Percentiles rank a stretch among this genome's conserved stretches.
Conservation (phyloP, 2,329 filamentous ascomycete species). For the Ophiocordyceps camponoti-leonardi region DNA sequence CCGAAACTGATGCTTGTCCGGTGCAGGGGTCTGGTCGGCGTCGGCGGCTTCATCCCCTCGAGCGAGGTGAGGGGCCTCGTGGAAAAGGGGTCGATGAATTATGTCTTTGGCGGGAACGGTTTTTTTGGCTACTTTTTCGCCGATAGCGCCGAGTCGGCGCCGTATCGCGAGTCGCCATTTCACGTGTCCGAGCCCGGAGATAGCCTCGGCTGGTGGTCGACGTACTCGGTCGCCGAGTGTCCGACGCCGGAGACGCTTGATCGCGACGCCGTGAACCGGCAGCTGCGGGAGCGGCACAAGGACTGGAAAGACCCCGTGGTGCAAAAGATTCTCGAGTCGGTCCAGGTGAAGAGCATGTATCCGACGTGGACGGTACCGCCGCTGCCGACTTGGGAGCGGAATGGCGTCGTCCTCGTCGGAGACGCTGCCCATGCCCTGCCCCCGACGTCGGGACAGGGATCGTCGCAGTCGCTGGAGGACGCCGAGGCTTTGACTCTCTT, state of each 20-base stretch:
- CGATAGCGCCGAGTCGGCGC: conserved; percentile 3
- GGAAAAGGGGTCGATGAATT: conserved; percentile 7
- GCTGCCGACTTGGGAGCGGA: conserved; percentile 7
- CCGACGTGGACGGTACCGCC: conserved; percentile 7
- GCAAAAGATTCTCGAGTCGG: conserved; percentile 2
- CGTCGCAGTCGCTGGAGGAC: conserved; percentile 7
- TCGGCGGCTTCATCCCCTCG: conserved; percentile 7
- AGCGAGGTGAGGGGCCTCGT: conserved; percentile 4
- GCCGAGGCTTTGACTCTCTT: conserved; percentile 6
- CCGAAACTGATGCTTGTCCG: neutral
- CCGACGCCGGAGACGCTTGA: conserved; percentile 4
- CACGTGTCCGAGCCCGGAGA: conserved; percentile 5
- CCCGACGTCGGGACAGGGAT: conserved; percentile 6
- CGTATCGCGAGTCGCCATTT: conserved; percentile 6
- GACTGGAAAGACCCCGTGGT: conserved; percentile 8
- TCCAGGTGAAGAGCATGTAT: conserved; percentile 5
- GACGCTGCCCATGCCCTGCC: conserved; percentile 8
- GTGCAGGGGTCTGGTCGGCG: conserved; percentile 5
- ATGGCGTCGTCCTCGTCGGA: conserved; percentile 7
- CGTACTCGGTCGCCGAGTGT: conserved; percentile 5
- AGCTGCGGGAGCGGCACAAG: conserved; percentile 5
- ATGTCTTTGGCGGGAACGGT: conserved; percentile 7
- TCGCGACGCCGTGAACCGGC: conserved; percentile 5
- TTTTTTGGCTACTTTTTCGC: conserved; percentile 8
- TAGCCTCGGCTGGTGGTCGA: conserved; percentile 7